phyloP scores from a whole-genome alignment of 306 rosid species.

The Abrus pulchellus region DNA sequence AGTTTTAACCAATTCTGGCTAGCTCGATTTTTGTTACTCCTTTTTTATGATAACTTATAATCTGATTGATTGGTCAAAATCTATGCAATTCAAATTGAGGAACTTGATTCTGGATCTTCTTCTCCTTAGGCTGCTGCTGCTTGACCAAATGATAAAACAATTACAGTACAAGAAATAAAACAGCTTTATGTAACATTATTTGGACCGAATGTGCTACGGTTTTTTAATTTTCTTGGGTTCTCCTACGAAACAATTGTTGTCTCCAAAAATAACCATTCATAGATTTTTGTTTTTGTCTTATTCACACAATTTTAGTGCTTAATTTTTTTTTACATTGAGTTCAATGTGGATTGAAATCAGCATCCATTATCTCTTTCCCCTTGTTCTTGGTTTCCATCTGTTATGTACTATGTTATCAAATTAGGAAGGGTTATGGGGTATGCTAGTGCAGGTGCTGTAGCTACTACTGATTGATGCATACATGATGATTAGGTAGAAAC shows the following conservation, averaged over 20 bases:
- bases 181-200: slow-evolving; percentile 15
- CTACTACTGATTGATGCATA: slow-evolving; percentile 34
- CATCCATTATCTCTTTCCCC: neutral
- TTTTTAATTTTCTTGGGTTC: slow-evolving; percentile 10
- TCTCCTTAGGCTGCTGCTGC: slow-evolving; percentile 25
- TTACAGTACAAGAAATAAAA: slow-evolving; percentile 10
- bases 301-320: neutral
- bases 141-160: neutral
- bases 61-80: slow-evolving; percentile 29
- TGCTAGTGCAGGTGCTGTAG: slow-evolving; percentile 31
- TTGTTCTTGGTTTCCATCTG: neutral
- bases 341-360: neutral
- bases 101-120: slow-evolving; percentile 30
- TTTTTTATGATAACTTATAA: slow-evolving; percentile 23
- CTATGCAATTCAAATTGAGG: slow-evolving; percentile 25
- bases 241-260: slow-evolving; percentile 10
- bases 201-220: neutral
- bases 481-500: slow-evolving; percentile 24
- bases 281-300: slow-evolving; percentile 13
- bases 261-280: neutral
- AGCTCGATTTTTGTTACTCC: neutral
- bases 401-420: neutral
- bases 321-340: neutral
- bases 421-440: neutral
- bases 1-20: slow-evolving; percentile 14